Evolutionary conservation across 306 rosid species (phyloP), one percentile per base, ranked within the genome.

Genomic region (Arachis stenosperma): DNA sequence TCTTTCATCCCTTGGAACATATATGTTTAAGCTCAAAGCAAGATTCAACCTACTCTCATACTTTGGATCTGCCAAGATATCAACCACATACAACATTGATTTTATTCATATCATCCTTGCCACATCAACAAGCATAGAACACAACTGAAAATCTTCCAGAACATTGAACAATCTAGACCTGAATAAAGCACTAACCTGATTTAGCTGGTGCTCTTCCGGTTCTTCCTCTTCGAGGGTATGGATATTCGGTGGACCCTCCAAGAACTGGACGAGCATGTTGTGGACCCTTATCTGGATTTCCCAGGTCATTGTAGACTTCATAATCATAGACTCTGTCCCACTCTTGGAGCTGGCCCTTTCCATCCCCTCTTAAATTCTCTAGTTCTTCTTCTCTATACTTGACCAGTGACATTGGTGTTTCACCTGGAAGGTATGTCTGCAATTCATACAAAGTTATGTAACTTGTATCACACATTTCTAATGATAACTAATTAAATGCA

Each of bases 201-300:
- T 56, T 74, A 5, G 90, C 15, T 3, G 79, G 75, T 52, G 75
- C 81, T 72, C 95, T 80, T 4, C 97, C 89, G 0, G 97, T 92
- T 83, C 95, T 92, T 79, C 95, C 98, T 56, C 98, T 74, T 15
- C 98, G 92, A 63, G 98, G 98, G 71, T 92, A 92, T 30, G 98
- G 98, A 30, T 86, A 82, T 55, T 86, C 7, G 5, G 3, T 14
- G 33, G 92, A 84, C 41, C 97, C 97, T 81, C 98, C 98, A 0
- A 92, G 88, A 80, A 84, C 7, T 0, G 95, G 96, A 41, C 98
- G 95, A 29, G 44, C 79, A 69, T 78, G 81, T 8, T 84, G 67
- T 0, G 65, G 53, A 61, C 83, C 84, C 60, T 81, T 79, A 70
- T 88, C 91, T 0, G 92, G 88, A 75, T 71, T 75, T 10, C 88